Evolutionary conservation across 129 eudicot genomes (phyloP).

Genomic region (Arctium minus): DNA sequence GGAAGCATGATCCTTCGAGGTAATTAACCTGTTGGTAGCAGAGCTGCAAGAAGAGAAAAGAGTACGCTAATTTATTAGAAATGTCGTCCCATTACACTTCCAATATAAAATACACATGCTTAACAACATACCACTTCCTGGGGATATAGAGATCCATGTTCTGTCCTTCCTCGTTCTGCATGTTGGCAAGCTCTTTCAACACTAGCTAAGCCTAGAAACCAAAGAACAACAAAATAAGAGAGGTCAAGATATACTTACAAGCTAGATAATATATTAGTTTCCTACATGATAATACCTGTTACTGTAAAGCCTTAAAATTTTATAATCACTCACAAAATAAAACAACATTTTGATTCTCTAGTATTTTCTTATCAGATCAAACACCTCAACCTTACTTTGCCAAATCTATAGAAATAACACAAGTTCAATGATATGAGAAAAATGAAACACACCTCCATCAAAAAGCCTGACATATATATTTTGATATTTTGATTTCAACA

Average conservation of each 20-base stretch:
- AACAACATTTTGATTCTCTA: neutral
- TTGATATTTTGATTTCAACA: neutral
- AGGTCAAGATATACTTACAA: neutral
- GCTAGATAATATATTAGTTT: neutral
- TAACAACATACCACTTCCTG: conserved; percentile 55
- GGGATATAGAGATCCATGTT: conserved; percentile 77
- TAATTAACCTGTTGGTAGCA: conserved; percentile 66
- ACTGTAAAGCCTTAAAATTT: neutral
- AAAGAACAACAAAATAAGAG: neutral
- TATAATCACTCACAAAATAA: neutral
- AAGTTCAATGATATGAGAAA: neutral
- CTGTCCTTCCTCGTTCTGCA: conserved; percentile 76
- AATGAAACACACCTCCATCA: neutral
- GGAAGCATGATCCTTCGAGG: conserved; percentile 72
- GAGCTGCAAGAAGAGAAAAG: conserved; percentile 40
- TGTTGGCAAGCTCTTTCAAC: conserved; percentile 30
- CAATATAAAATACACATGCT: neutral
- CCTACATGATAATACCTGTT: neutral
- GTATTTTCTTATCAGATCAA: neutral
- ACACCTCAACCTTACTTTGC: neutral
- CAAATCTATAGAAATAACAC: neutral
- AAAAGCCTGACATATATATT: too few relatives aligned
- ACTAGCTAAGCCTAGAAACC: neutral
- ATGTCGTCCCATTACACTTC: neutral
- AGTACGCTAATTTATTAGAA: neutral